Evolutionary conservation across 768 basidiomycete genomes (phyloP), one percentile per base, ranked within the genome.

Genomic region (Coprinellus micaceus): DNA sequence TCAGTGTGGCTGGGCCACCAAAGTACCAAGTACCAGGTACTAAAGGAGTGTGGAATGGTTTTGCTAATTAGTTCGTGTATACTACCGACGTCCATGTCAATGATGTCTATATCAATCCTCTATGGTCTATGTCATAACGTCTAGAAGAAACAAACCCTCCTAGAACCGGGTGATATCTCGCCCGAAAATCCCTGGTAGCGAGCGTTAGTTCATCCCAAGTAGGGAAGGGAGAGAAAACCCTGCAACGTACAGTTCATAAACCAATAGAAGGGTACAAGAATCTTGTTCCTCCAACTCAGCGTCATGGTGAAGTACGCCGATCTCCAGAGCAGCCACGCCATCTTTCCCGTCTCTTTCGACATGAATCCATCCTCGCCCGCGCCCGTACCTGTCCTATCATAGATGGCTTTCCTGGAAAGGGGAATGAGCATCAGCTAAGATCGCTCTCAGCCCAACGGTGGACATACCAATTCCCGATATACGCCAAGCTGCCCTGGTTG

Each of bases 261-360:
- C 82, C 84, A 86, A 61, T 84, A 86, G n/a, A 75, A 74, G 24
- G 85, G 85, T 0, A 88, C 82, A 19, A 87, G 68, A 52, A 87
- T 86, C 84, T 84, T 88, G 69, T 90, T 90, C 67, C 87, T 75
- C 59, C 80, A 57, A 64, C 86, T 89, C 52, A 91, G 67, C 3
- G 88, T 88, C 81, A 82, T 82, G 4, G 86, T 87, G 67, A 89
- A 88, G 70, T 92, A 91, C 1, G 89, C 88, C 17, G 85, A 86
- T 52, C 89, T 77, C 89, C 89, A 91, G 47, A 91, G 74, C 29
- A 91, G 73, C 88, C 88, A 91, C 11, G 89, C 89, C 37, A 88
- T 59, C 36, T 86, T 77, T 25, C 88, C 83, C 37, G 82, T 76
- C 70, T 89, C 81, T 67, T 82, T 84, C 53, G 77, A 71, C 71